Evolutionary conservation across 148 eudicot genomes (phyloP).

Genomic region (Agrostemma githago): DNA sequence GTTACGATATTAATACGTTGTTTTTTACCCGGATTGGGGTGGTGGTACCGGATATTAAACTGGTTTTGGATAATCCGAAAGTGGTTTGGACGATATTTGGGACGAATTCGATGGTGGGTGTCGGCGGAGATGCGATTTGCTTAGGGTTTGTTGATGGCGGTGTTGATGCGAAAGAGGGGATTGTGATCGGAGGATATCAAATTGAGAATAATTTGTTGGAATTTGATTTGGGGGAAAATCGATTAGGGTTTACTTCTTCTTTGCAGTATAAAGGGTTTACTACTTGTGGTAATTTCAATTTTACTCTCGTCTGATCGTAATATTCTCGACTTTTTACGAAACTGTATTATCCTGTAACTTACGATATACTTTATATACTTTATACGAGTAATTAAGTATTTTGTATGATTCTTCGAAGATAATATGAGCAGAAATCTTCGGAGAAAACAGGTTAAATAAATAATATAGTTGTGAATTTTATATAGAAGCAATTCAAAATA

Average conservation of each 20-base stretch:
- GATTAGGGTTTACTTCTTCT: slow-evolving; percentile 7
- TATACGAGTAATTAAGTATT: no score
- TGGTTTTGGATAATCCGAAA: slow-evolving; percentile 32
- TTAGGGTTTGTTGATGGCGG: slow-evolving; percentile 51
- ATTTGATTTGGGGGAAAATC: background rate
- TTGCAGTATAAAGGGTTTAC: slow-evolving; percentile 1
- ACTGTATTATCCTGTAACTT: no score
- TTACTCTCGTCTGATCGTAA: background rate
- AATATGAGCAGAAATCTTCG: no score
- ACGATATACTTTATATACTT: no score
- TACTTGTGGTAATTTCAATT: slow-evolving; percentile 16
- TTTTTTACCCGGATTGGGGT: slow-evolving; percentile 26
- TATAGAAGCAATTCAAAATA: no score
- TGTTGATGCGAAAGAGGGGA: slow-evolving; percentile 13
- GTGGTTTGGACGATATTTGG: slow-evolving; percentile 41
- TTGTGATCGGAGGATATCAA: slow-evolving; percentile 46
- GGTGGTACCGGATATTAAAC: slow-evolving; percentile 35
- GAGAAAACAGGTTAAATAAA: no score
- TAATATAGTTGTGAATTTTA: no score
- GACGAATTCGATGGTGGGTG: slow-evolving; percentile 44
- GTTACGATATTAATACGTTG: slow-evolving; percentile 24
- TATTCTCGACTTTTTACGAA: no score
- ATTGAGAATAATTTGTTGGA: slow-evolving; percentile 17
- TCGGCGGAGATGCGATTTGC: slow-evolving; percentile 27
- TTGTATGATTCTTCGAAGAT: no score